Base-by-base conservation (phyloP, 208 protist genomes). In the Wallacemonas sp. region DNA sequence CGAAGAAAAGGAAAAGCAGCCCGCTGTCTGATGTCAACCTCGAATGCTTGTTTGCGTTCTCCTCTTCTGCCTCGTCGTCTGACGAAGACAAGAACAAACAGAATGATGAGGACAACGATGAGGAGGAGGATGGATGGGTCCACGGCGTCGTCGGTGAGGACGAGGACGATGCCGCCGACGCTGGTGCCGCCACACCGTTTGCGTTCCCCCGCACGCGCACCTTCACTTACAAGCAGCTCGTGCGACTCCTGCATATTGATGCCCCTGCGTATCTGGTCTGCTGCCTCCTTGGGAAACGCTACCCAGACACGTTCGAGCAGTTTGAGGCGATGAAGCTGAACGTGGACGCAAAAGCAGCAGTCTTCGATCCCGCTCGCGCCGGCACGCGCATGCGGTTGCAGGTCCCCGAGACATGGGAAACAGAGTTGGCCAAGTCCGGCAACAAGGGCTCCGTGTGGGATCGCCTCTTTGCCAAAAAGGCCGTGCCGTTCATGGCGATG, bases 401-500 rank as follows among this genome's bases (percentile, higher is more conserved):
- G 1, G 68, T 92, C 0, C 88, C 93, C 24, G 75, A 83, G 32
- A 98, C 95, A 5, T 99, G 97, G 97, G 96, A 99, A 56, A 97
- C 87, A 9, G 68, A 77, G 44, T 52, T 98, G 1, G 78, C 95
- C 1, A 73, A 73, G 16, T 57, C 80, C 43, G 97, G 97, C 48
- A 98, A 99, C 77, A 85, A 38, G 1, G 81, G 83, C 9, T 32
- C 27, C 4, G 92, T 95, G 2, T 99, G 97, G 96, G 91, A 98
- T 66, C 67, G 72, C 24, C 78, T 98, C 11, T 72, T 98, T n/a
- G 80, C 80, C 36, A 19, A 67, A 6, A 67, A 87, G 8, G 77
- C 88, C 46, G 75, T 99, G 17, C 95, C 96, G 12, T 98, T 98
- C 74, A 98, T 98, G 94, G 97, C 96, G 21, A 95, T 97, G 74